Evolutionary conservation across 208 protist species (phyloP), one percentile per base, ranked within the genome.

Genomic region (Crithidia thermophila): DNA sequence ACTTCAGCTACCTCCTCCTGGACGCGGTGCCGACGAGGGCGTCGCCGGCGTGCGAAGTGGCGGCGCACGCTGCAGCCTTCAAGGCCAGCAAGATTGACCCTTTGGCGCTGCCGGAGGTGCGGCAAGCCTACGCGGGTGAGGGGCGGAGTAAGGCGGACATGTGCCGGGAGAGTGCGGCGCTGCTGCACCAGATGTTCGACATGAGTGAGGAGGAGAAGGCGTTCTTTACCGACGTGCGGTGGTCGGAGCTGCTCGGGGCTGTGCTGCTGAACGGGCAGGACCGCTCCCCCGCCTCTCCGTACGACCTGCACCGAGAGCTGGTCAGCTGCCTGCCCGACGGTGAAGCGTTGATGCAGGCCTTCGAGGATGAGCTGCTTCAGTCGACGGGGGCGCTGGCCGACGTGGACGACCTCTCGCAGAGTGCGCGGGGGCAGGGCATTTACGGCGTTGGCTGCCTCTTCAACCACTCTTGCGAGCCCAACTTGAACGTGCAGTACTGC

Each of bases 261-360:
- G 76, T 93, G 23, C 75, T 95, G 28, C 78, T 95, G 16, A 95
- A 91, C 70, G 84, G 84, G 25, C 87, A 95, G 60, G 90, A 91
- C 51, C 87, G 90, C 30, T 77, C 64, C 20, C 84, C 84, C 14
- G 80, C 76, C 16, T 90, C 80, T 0, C 69, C 75, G 5, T 91
- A 88, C 68, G 72, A 82, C 21, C 45, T 71, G 20, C 57, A 85
- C 33, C 67, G 68, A 39, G 63, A 81, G 11, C 56, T 72, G 8
- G 72, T 88, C 18, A 27, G 52, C 39, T 43, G 37, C 21, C 42
- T 82, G 37, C 63, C 75, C 0, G 66, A 46, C 21, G 81, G 68
- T 4, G 36, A 43, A 2, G 49, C 58, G 10, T 28, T 40, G 7
- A 70, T 88, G 31, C 25, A 63, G 11, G 56, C 51, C n/a, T 90